Evolutionary conservation across 768 basidiomycete genomes (phyloP).

Genomic region (Paxillus ammoniavirescens): DNA sequence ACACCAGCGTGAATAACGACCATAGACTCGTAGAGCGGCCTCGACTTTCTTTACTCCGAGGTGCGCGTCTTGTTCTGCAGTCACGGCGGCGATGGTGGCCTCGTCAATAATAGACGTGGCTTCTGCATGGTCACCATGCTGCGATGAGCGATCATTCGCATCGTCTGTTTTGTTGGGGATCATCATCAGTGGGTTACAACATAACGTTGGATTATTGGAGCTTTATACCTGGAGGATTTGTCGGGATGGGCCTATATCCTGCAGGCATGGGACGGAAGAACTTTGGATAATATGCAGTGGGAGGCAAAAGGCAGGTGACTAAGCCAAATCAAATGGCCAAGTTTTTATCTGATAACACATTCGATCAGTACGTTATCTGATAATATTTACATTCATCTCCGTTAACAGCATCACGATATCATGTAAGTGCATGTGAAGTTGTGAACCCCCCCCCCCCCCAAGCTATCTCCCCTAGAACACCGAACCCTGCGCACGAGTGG

Average conservation of each 20-base stretch:
- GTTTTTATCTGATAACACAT: slow-evolving; percentile 12
- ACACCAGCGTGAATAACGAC: slow-evolving; percentile 55
- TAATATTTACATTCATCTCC: neutral
- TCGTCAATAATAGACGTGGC: neutral
- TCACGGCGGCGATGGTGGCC: neutral
- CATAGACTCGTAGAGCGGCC: slow-evolving; percentile 50
- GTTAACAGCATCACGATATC: neutral
- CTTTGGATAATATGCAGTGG: neutral
- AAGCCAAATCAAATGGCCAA: neutral
- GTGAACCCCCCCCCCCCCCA: too few relatives aligned
- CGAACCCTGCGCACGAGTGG: too few relatives aligned
- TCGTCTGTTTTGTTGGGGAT: slow-evolving; percentile 1
- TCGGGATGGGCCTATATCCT: slow-evolving; percentile 17
- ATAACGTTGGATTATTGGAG: neutral
- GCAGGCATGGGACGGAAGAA: slow-evolving; percentile 12
- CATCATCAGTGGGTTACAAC: slow-evolving; percentile 1
- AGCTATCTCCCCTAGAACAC: too few relatives aligned
- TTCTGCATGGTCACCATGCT: neutral
- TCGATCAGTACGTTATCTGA: neutral
- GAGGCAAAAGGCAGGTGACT: neutral
- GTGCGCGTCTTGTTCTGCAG: slow-evolving; percentile 27
- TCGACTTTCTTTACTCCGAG: slow-evolving; percentile 48
- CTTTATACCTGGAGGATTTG: slow-evolving; percentile 13
- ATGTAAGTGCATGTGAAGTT: too few relatives aligned
- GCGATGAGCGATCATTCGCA: neutral